Evolutionary conservation across 2,329 filamentous ascomycete species (phyloP), one percentile per base, ranked within the genome.

Genomic region (Xylariaceae sp.): DNA sequence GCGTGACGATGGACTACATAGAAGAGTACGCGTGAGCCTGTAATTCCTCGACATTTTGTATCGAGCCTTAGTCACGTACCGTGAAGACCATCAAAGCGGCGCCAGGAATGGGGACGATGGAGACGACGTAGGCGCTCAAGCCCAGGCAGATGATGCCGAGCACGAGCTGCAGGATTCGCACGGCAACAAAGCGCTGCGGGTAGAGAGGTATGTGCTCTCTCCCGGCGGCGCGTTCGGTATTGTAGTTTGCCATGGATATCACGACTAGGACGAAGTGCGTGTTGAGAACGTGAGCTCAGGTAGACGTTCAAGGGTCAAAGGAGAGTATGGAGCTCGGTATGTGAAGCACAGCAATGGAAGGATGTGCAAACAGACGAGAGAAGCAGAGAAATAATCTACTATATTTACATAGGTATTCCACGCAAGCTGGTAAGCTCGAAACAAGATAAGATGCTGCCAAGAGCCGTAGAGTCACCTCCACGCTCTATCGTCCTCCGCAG

Each of bases 161-260:
- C 13, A 80, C 62, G 15, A 81, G 71, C 67, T 81, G 78, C 57
- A 77, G 64, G 39, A 79, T 75, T 37, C 79, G 75, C 4, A 80
- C 58, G 48, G 71, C 72, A 39, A 78, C 73, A 67, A 79, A 79
- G 17, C 73, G 73, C 45, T 66, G 70, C 13, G 80, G 78, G 45
- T 78, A 80, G 34, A 73, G 57, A n/a, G 77, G 78, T 23, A 80
- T 71, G 61, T 80, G 78, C 64, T 80, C 77, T 60, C 68, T 72
- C 42, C 78, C 77, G n/a, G 69, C 61, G 5, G 64, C 62, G 18
- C 75, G 73, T 45, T 67, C 62, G 56, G 63, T 66, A 1, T 71
- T 67, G 57, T 74, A 72, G 53, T 67, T 70, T 6, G 64, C 57
- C 59, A 66, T 65, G 17, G 54, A 35, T 17, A 35, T 39, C 23